phyloP scores from a whole-genome alignment of 2,329 filamentous ascomycete genomes.

The Diplodia intermedia region DNA sequence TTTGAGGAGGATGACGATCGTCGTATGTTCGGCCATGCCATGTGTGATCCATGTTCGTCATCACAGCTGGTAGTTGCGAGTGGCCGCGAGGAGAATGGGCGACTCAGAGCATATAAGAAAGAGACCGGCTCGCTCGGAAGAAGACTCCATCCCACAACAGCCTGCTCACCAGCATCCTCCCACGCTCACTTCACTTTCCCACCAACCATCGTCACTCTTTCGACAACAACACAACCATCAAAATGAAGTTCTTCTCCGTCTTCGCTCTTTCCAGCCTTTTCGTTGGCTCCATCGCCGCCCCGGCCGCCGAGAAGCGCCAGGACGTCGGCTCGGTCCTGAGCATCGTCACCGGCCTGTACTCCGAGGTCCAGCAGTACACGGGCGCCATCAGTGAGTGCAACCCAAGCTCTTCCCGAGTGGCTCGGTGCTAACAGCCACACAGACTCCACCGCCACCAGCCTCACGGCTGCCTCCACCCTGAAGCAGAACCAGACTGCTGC shows the following conservation, averaged over 20 bases:
- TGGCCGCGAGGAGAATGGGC: neutral
- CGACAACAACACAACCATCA: constrained; percentile 6
- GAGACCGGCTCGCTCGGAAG: constrained; percentile 2
- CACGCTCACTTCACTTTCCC: constrained; percentile 22
- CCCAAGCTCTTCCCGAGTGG: neutral
- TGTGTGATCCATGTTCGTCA: constrained; percentile 23
- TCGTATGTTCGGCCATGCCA: constrained; percentile 15
- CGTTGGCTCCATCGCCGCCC: constrained; percentile 27
- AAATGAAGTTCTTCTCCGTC: constrained; percentile 33
- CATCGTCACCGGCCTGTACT: constrained; percentile 1
- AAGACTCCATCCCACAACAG: constrained; percentile 22
- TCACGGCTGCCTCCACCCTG: constrained; percentile 14
- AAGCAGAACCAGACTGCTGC: constrained; percentile 27
- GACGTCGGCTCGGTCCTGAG: neutral
- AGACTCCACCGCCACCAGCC: constrained; percentile 18
- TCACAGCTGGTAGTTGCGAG: constrained; percentile 15
- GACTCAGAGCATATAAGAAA: constrained; percentile 29
- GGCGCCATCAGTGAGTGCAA: constrained; percentile 21
- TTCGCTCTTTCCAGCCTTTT: constrained; percentile 31
- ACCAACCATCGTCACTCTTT: constrained; percentile 23
- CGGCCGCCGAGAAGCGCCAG: constrained; percentile 28
- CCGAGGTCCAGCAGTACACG: constrained; percentile 8
- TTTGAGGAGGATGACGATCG: constrained; percentile 27
- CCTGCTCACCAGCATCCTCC: constrained; percentile 19
- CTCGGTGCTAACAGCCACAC: neutral